Base-by-base conservation (phyloP, 2,329 filamentous ascomycete genomes). In the Scedosporium minutisporum region DNA sequence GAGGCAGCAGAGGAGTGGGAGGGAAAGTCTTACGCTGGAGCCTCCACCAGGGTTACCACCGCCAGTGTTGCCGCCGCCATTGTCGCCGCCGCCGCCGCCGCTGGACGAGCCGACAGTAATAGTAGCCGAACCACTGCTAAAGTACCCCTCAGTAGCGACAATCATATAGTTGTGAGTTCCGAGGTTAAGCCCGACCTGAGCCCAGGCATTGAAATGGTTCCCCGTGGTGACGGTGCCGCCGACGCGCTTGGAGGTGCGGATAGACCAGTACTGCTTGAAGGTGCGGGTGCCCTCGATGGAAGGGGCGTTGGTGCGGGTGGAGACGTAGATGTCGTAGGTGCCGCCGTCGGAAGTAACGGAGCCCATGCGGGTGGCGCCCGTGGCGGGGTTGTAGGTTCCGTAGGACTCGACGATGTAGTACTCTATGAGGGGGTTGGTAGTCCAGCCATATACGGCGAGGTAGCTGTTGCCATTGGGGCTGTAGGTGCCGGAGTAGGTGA, bases 141-240 rank as follows among this genome's bases (percentile, higher is more conserved):
- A 71, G 70, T 82, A 82, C 3, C 80, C 81, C 70, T 84, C 82
- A 1, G 79, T 80, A 14, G 81, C 81, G 18, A 83, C 71, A 64
- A 84, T 82, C 74, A 80, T 76, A 69, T 84, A 84, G 69, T 83
- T 73, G 66, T 76, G 74, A 38, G 66, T 74, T 2, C 82, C 82
- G 12, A 84, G 68, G 33, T 71, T 74, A 69, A 83, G 69, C 3
- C 82, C 81, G 18, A 70, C 67, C 46, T 73, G 72, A 21, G 70
- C 69, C 82, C 82, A 85, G 6, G 80, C 80, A 66, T 79, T 74
- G 66, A 84, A 83, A 69, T 84, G 81, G 65, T 77, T 79, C 23
- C 70, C 72, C 1, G 75, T 75, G 38, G 76, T 80, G 65, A 85
- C 77, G 6, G 77, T 80, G 3, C 82, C 82, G 60, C 76, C 73